Evolutionary conservation across 495 filamentous ascomycete genomes (phyloP), one percentile per base, ranked within the genome.

Genomic region (Penicillium turbatum): DNA sequence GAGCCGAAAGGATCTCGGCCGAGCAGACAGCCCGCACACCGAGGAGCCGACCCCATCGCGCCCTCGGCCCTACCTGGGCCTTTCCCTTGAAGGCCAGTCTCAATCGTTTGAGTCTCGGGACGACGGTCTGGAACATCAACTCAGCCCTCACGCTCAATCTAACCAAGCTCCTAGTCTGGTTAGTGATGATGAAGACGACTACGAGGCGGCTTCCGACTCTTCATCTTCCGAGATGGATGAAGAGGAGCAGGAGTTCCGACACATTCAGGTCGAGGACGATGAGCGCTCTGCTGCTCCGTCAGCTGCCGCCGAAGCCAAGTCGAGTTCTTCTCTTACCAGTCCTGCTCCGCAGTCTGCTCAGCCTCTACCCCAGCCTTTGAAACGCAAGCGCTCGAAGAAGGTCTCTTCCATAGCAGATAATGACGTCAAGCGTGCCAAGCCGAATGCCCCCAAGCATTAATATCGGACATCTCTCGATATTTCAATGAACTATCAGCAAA

Each of bases 151-250:
- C 56, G 90, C 89, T 86, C 29, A 88, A 31, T 88, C 88, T 60
- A 91, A 92, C 66, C 78, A 79, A 37, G 87, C 88, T 10, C 91
- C 91, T 11, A 92, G 89, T 37, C 74, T 96, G 48, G 88, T 95
- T 56, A 92, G 88, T 71, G 91, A 96, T 67, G 86, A 92, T 64
- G 87, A 83, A 48, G 85, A 87, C 60, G 88, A 90, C 60, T 85
- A 84, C 53, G 80, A 77, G 44, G 78, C 71, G 8, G 75, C 73
- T 4, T 79, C 73, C 6, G 78, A 76, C 36, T 79, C 75, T 2
- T 66, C 66, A 24, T 71, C 72, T 0, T 75, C 76, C 1, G 72
- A 74, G 26, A 75, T 73, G 11, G 77, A 66, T 6, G 73, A 75
- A 6, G 59, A 72, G 15, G 75, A 77, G 6, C 67, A 77, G n/a